Evolutionary conservation across 768 basidiomycete species (phyloP).

Genomic region (Hypholoma fasciculare): DNA sequence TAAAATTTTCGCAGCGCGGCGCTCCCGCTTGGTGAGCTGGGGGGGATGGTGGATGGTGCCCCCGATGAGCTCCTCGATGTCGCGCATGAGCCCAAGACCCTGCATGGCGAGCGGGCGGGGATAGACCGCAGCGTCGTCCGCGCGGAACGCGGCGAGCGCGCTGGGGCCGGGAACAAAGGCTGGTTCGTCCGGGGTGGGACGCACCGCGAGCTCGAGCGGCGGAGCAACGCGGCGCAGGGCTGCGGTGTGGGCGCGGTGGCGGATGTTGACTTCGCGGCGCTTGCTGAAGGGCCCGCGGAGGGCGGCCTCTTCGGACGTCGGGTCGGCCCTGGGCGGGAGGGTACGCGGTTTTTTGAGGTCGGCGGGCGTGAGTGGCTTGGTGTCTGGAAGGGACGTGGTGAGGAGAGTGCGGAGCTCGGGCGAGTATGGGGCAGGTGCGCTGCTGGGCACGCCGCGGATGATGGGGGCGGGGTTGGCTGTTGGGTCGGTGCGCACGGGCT

Average conservation of each 20-base stretch:
- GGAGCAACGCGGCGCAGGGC: constrained; percentile 58
- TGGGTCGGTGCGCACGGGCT: constrained; percentile 57
- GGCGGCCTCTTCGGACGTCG: constrained; percentile 55
- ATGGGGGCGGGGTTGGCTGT: constrained; percentile 42
- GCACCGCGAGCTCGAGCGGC: constrained; percentile 46
- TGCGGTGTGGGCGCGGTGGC: constrained; percentile 60
- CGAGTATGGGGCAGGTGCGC: constrained; percentile 66
- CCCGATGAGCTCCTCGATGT: constrained; percentile 46
- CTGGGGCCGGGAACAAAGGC: constrained; percentile 24
- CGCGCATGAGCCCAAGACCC: constrained; percentile 39
- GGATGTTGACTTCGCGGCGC: constrained; percentile 72
- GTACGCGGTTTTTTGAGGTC: constrained; percentile 51
- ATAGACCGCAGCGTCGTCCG: constrained; percentile 1
- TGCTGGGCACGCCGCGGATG: constrained; percentile 50
- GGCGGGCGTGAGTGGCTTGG: constrained; percentile 40
- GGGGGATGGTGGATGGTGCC: constrained; percentile 23
- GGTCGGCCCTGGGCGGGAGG: constrained; percentile 58
- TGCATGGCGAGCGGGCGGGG: constrained; percentile 37
- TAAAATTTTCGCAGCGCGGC: constrained; percentile 6
- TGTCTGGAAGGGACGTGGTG: constrained; percentile 47
- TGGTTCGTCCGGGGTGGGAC: background rate
- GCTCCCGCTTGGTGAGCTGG: constrained; percentile 34
- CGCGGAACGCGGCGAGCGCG: constrained; percentile 7
- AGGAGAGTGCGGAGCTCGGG: constrained; percentile 63
- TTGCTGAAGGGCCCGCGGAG: constrained; percentile 69